phyloP scores from a whole-genome alignment of 495 filamentous ascomycete species.

The Podospora pseudopauciseta region DNA sequence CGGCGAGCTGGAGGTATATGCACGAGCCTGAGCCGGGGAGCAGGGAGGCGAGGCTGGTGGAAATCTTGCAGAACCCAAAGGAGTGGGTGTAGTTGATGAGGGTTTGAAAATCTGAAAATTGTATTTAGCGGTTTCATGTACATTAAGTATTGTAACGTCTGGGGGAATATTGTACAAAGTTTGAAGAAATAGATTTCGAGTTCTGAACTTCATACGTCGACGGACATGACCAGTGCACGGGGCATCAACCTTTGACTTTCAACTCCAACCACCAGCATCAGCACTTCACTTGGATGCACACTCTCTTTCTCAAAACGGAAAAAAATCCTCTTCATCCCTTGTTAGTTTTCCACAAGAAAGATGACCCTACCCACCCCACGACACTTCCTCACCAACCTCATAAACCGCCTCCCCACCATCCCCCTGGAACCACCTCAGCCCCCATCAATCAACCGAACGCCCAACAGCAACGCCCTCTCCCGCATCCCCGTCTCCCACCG shows the following conservation, averaged over 20 bases:
- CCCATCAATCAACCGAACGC: not conserved
- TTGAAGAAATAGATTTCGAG: not conserved
- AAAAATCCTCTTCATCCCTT: not conserved
- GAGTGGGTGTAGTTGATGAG: slow-evolving; percentile 73
- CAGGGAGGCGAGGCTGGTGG: slow-evolving; percentile 69
- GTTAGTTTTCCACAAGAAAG: not conserved
- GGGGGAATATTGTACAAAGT: slow-evolving; percentile 5
- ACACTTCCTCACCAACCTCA: slow-evolving; percentile 43
- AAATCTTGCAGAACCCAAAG: slow-evolving; percentile 77
- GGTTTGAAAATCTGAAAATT: not conserved
- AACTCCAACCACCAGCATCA: not conserved
- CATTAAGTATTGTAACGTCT: slow-evolving; percentile 11
- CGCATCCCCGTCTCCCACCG: slow-evolving; percentile 37
- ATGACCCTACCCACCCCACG: slow-evolving; percentile 37
- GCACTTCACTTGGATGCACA: no score
- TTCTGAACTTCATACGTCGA: not conserved
- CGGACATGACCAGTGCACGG: not conserved
- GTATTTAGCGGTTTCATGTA: slow-evolving; percentile 11
- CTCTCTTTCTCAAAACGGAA: not conserved
- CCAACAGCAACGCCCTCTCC: slow-evolving; percentile 38
- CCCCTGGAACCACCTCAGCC: slow-evolving; percentile 21
- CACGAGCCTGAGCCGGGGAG: slow-evolving; percentile 72
- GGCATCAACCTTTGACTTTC: not conserved
- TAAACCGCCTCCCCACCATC: slow-evolving; percentile 41
- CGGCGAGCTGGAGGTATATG: slow-evolving; percentile 95